These are phyloP conservation scores for Pichia sp. DNA, from an alignment of 1,139 yeast species.

Conservation along the genomic window DNA sequence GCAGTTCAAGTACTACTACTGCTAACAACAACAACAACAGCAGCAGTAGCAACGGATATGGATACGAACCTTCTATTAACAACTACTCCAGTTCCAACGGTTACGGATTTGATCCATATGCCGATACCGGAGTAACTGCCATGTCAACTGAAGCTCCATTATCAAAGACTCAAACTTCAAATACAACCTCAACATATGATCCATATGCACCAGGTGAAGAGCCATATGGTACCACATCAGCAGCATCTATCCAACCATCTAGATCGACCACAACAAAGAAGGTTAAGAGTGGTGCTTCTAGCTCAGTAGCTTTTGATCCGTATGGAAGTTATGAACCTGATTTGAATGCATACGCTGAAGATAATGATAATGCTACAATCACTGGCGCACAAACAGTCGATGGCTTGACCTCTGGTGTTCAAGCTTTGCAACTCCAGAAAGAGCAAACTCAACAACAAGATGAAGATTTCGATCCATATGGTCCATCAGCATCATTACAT, in stretches of 20 bases:
- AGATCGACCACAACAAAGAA: background rate
- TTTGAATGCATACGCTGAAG: slow-evolving; percentile 9
- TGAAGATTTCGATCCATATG: slow-evolving; percentile 20
- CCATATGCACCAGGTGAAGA: slow-evolving; percentile 23
- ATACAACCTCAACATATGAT: slow-evolving; percentile 20
- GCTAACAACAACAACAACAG: no score
- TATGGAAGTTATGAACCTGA: slow-evolving; percentile 10
- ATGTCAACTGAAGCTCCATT: background rate
- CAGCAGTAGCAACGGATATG: slow-evolving; percentile 3
- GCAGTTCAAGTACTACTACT: background rate
- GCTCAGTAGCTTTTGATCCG: background rate
- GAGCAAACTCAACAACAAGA: slow-evolving; percentile 14
- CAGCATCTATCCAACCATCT: background rate
- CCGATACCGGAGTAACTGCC: slow-evolving; percentile 8
- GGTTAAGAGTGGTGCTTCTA: background rate
- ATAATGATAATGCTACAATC: slow-evolving; percentile 6
- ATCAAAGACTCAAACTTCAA: slow-evolving; percentile 20
- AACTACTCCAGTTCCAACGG: slow-evolving; percentile 9
- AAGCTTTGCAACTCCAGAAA: slow-evolving; percentile 18
- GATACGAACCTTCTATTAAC: slow-evolving; percentile 17
- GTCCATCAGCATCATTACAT: slow-evolving; percentile 14
- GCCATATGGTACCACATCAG: slow-evolving; percentile 7
- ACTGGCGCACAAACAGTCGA: slow-evolving; percentile 3
- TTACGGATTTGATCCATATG: slow-evolving; percentile 18
- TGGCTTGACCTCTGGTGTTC: slow-evolving; percentile 11